Percentiles rank a stretch among this genome's conserved stretches.
These are phyloP conservation scores for Sugiyamaella mastotermitis DNA, from an alignment of 805 yeast genomes.

Conservation along the genomic window DNA sequence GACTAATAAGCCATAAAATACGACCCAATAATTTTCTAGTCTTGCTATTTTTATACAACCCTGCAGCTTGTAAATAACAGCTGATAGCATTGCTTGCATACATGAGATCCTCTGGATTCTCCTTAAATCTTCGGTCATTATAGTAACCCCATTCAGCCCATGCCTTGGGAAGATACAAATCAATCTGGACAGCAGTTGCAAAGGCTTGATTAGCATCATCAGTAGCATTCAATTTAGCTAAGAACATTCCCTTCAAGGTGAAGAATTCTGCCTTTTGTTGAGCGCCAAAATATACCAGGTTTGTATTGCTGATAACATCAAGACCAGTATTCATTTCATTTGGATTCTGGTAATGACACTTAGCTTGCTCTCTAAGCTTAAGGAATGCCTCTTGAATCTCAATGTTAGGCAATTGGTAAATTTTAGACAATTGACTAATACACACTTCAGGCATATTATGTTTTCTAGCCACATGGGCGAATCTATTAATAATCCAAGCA, in stretches of 20 bases:
- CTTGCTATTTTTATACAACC: conserved; percentile 87
- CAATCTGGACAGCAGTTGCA: conserved; percentile 96
- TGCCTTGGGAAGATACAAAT: conserved; percentile 88
- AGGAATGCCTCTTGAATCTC: conserved; percentile 97
- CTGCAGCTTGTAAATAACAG: conserved; percentile 96
- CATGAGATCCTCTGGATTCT: conserved; percentile 70
- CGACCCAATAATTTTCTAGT: conserved; percentile 83
- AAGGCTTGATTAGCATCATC: conserved; percentile 98
- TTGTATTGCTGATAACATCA: conserved; percentile 95
- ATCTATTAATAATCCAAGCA: conserved; percentile 97
- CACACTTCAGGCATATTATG: conserved; percentile 97
- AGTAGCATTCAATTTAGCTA: conserved; percentile 80
- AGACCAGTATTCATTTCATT: conserved; percentile 89
- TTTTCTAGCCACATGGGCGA: conserved; percentile 97
- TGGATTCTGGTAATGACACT: conserved; percentile 91
- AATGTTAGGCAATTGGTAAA: conserved; percentile 91
- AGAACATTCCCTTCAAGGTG: conserved; percentile 95
- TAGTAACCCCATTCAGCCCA: conserved; percentile 99
- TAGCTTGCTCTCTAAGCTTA: conserved; percentile 93
- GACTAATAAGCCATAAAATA: conserved; percentile 85
- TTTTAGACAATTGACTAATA: conserved; percentile 83
- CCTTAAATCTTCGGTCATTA: conserved; percentile 82
- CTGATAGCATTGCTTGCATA: conserved; percentile 91
- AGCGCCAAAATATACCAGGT: conserved; percentile 90
- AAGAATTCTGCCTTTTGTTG: conserved; percentile 98